Evolutionary conservation across 2,329 filamentous ascomycete genomes (phyloP).

Genomic region (Mycosphaerella sp.): DNA sequence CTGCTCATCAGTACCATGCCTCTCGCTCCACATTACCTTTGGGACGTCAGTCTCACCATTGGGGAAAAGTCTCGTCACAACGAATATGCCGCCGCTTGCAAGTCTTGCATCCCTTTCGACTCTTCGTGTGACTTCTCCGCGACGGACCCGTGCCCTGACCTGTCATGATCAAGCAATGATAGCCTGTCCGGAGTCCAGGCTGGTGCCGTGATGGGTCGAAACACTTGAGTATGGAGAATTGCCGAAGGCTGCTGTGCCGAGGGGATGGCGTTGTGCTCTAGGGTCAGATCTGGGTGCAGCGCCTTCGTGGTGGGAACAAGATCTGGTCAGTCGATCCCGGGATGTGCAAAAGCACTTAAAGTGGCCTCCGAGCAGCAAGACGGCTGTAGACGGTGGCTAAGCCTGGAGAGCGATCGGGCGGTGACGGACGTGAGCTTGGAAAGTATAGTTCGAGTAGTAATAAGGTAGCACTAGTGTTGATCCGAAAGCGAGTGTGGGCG

Average conservation of each 20-base stretch:
- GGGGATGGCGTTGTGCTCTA: not conserved
- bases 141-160: conserved; percentile 92
- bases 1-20: conserved; percentile 1
- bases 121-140: conserved; percentile 91
- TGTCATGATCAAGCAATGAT: conserved; percentile 57
- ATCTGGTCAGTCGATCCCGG: not conserved
- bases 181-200: not conserved
- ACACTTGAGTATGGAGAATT: not conserved
- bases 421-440: not conserved
- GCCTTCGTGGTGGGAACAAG: conserved; percentile 2
- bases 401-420: not conserved
- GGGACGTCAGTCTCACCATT: conserved; percentile 64
- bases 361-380: conserved; percentile 4
- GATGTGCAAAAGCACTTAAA: conserved; percentile 1
- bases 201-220: not conserved
- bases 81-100: conserved; percentile 97
- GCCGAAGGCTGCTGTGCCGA: conserved; percentile 1
- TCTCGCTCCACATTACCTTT: not conserved
- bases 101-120: conserved; percentile 94
- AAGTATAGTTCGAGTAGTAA: too few species aligned
- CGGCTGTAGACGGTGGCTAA: not conserved
- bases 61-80: conserved; percentile 95
- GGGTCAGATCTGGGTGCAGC: not conserved
- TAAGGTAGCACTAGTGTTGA: too few species aligned
- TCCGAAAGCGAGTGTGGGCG: not conserved